Conservation (phyloP, 2,329 filamentous ascomycete genomes). For the Dothiorella sarmentorum region DNA sequence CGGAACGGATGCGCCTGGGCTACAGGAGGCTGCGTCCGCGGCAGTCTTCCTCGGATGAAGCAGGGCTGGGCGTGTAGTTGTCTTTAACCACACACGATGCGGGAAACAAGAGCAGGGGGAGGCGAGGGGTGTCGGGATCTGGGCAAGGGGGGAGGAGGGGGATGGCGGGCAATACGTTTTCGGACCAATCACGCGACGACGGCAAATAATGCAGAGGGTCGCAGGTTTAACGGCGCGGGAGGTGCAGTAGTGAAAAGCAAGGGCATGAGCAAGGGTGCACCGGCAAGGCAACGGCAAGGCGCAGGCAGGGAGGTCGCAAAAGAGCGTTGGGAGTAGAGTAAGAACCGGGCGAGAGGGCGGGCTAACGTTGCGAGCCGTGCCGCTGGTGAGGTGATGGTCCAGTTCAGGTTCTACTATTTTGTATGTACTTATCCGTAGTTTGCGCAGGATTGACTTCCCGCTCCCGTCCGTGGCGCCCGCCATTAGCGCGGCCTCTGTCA, state of each 20-base stretch:
- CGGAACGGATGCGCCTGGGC: background rate
- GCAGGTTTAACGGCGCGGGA: background rate
- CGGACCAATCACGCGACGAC: background rate
- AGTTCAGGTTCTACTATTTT: no score
- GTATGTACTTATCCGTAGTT: background rate
- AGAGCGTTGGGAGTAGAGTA: conserved; percentile 1
- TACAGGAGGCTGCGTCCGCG: background rate
- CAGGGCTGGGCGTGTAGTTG: conserved; percentile 5
- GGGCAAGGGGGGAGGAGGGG: background rate
- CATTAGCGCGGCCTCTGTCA: background rate
- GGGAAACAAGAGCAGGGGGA: background rate
- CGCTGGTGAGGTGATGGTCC: no score
- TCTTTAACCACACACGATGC: background rate
- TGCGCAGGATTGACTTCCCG: conserved; percentile 15
- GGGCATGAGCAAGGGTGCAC: no score
- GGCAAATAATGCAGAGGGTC: background rate
- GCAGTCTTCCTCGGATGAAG: background rate
- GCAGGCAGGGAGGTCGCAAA: no score
- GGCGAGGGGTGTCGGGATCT: background rate
- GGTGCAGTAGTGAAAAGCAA: background rate
- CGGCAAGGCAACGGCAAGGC: background rate
- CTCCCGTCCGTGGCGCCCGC: conserved; percentile 9
- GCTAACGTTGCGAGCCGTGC: conserved; percentile 11
- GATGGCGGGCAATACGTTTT: background rate
- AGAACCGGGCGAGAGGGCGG: conserved; percentile 13